Conservation (phyloP, 768 basidiomycete species). For the Kwoniella dendrophila region DNA sequence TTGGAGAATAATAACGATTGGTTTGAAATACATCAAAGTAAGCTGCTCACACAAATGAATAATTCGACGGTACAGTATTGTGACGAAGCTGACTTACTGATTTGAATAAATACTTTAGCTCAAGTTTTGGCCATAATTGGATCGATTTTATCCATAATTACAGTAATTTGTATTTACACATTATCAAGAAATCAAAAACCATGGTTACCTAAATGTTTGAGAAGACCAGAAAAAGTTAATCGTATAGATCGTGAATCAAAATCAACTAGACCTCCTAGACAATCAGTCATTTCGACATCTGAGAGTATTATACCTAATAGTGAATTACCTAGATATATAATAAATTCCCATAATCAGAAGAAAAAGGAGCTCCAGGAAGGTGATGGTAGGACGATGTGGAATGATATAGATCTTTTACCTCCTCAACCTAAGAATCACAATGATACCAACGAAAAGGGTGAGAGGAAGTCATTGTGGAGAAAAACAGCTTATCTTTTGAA, state of each 20-base stretch:
- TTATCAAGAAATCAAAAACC: not conserved
- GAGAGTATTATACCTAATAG: no score
- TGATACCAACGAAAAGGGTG: not conserved
- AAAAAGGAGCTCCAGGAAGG: no score
- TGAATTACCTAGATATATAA: no score
- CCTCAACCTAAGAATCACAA: not conserved
- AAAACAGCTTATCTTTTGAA: conserved; percentile 17
- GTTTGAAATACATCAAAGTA: conserved; percentile 10
- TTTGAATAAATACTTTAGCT: not conserved
- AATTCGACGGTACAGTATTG: not conserved
- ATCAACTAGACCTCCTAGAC: no score
- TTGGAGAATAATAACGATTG: conserved; percentile 4
- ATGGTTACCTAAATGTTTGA: not conserved
- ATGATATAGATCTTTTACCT: not conserved
- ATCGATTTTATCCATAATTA: not conserved
- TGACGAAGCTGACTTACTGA: not conserved
- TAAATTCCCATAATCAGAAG: no score
- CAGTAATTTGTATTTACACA: conserved; percentile 6
- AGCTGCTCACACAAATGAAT: not conserved
- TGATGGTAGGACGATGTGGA: not conserved
- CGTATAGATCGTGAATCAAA: not conserved
- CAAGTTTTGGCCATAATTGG: conserved; percentile 5
- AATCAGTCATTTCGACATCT: no score
- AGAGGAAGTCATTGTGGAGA: conserved; percentile 9
- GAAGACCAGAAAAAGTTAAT: not conserved